Percentiles rank a stretch among this genome's conserved stretches.
Conservation (phyloP, 371 early-diverging fungal species). For the Mucor plumbeus region DNA sequence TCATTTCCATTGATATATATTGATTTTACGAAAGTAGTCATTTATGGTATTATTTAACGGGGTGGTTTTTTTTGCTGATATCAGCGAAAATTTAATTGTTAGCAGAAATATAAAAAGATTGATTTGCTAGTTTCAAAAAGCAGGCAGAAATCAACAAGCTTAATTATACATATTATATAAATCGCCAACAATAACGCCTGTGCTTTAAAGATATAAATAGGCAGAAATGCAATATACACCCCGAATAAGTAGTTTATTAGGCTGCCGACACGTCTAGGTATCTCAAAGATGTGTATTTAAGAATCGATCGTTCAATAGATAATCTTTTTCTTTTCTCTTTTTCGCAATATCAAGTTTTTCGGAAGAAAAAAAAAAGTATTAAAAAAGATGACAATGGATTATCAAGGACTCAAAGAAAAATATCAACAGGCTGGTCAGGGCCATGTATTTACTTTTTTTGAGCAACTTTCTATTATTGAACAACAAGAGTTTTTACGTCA, state of each 20-base stretch:
- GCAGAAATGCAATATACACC: not conserved
- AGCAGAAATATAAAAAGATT: not conserved
- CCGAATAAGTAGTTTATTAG: not conserved
- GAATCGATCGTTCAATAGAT: not conserved
- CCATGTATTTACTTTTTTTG: slow-evolving; percentile 83
- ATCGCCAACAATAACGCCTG: not conserved
- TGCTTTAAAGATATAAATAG: not conserved
- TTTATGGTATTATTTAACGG: too few relatives aligned
- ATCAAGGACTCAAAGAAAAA: slow-evolving; percentile 19
- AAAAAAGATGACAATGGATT: slow-evolving; percentile 13
- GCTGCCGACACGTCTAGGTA: not conserved
- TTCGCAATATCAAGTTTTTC: not conserved
- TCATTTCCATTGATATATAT: not conserved
- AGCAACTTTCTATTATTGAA: slow-evolving; percentile 60
- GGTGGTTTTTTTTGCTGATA: too few relatives aligned
- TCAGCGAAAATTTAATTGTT: too few relatives aligned
- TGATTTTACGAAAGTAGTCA: too few relatives aligned
- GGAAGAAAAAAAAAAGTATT: not conserved
- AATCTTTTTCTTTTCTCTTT: not conserved
- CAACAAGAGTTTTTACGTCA: slow-evolving; percentile 62
- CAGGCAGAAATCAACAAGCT: too few relatives aligned
- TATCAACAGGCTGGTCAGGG: slow-evolving; percentile 80
- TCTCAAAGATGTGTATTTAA: not conserved
- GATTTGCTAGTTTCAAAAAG: not conserved
- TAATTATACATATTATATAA: not conserved